Evolutionary conservation across 1,139 yeast genomes (phyloP).

Genomic region (Saccharomyces hybrid): DNA sequence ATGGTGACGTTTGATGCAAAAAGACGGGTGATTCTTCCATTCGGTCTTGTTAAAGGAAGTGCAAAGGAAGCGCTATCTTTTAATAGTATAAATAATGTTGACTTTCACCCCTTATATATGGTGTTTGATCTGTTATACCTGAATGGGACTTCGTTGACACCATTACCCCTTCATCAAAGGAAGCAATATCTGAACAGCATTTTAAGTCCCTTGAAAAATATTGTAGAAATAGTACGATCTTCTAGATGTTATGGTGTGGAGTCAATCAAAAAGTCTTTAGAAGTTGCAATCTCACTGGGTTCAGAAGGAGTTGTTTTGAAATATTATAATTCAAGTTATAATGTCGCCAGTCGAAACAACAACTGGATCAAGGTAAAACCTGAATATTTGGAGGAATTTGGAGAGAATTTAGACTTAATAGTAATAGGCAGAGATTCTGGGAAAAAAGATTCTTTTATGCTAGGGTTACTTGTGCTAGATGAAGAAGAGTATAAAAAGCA

Average conservation of each 20-base stretch:
- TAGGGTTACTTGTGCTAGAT: constrained; percentile 51
- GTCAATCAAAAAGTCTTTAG: constrained; percentile 51
- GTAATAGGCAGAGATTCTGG: constrained; percentile 75
- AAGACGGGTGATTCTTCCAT: constrained; percentile 56
- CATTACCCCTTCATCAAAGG: constrained; percentile 48
- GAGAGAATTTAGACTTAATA: constrained; percentile 74
- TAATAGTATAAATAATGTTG: constrained; percentile 27
- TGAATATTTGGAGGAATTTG: constrained; percentile 77
- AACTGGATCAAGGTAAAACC: constrained; percentile 88
- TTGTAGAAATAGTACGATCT: constrained; percentile 50
- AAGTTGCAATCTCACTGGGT: constrained; percentile 49
- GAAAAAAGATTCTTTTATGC: constrained; percentile 63
- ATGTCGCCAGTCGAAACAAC: constrained; percentile 49
- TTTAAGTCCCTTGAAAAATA: constrained; percentile 39
- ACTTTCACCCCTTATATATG: constrained; percentile 51
- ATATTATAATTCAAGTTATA: constrained; percentile 50
- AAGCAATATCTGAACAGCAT: constrained; percentile 44
- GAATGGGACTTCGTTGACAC: constrained; percentile 56
- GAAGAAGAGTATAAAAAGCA: constrained; percentile 14
- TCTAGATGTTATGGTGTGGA: constrained; percentile 38
- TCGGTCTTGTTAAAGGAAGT: constrained; percentile 68
- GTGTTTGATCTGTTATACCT: constrained; percentile 66
- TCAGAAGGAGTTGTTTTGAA: constrained; percentile 84
- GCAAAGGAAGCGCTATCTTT: constrained; percentile 37
- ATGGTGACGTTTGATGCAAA: constrained; percentile 80